phyloP scores from a whole-genome alignment of 306 rosid species.

The Quercus rubra region DNA sequence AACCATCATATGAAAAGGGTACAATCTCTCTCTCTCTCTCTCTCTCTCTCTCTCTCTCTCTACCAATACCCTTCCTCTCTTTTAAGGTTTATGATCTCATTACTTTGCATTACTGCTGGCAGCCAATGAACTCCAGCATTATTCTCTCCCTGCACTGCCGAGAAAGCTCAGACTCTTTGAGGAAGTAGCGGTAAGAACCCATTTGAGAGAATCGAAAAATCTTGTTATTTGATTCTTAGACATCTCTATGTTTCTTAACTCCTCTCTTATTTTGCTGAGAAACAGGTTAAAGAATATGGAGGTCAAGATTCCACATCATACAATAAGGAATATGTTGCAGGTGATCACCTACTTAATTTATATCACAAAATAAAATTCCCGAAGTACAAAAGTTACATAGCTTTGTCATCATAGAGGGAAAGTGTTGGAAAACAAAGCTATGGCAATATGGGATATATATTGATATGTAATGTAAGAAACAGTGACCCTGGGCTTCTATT shows the following conservation, averaged over 20 bases:
- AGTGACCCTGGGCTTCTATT: too few relatives aligned
- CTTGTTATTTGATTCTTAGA: neutral
- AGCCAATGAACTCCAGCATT: constrained; percentile 23
- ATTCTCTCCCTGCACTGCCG: constrained; percentile 39
- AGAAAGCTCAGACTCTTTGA: constrained; percentile 51
- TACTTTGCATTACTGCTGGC: constrained; percentile 3
- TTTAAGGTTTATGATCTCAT: neutral
- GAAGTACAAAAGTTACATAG: too few relatives aligned
- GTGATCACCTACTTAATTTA: constrained; percentile 16
- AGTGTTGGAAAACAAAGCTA: too few relatives aligned
- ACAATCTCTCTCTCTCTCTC: neutral
- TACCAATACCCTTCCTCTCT: neutral
- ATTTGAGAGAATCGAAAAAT: neutral
- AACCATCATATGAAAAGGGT: constrained; percentile 39
- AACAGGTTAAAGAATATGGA: constrained; percentile 34
- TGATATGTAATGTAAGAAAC: too few relatives aligned
- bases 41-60: neutral
- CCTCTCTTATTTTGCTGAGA: neutral
- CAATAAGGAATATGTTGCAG: constrained; percentile 22
- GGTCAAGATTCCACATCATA: constrained; percentile 22
- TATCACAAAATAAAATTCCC: too few relatives aligned
- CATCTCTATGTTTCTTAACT: neutral
- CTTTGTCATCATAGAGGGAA: too few relatives aligned
- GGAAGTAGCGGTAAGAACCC: constrained; percentile 30
- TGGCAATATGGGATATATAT: too few relatives aligned